Conservation (phyloP, 768 basidiomycete species). For the Mycena alexandri region DNA sequence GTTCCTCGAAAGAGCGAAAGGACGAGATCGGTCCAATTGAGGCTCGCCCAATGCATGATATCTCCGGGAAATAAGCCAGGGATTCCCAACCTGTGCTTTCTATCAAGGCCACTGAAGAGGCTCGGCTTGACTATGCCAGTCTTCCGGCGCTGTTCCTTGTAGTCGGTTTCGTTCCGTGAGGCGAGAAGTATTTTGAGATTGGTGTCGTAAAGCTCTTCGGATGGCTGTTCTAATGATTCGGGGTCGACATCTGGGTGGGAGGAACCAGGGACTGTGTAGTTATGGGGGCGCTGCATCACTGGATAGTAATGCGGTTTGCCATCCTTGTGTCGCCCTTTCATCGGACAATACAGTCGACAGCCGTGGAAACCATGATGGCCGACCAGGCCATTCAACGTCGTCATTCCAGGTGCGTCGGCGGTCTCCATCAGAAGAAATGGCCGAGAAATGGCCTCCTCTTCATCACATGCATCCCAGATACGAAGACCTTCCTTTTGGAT, state of each 20-base stretch:
- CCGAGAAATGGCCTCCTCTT: background rate
- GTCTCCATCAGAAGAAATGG: background rate
- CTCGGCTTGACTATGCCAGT: conserved; percentile 48
- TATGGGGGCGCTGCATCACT: background rate
- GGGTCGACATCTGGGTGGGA: background rate
- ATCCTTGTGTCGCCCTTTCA: background rate
- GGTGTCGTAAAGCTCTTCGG: background rate
- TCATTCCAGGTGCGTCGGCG: no score
- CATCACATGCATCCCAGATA: conserved; percentile 1
- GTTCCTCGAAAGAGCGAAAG: conserved; percentile 42
- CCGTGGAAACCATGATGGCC: background rate
- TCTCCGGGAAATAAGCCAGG: conserved; percentile 45
- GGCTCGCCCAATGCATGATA: conserved; percentile 46
- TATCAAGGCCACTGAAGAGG: conserved; percentile 44
- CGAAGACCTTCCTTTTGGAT: conserved; percentile 25
- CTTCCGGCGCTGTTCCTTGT: conserved; percentile 21
- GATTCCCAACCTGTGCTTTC: conserved; percentile 26
- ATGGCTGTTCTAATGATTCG: background rate
- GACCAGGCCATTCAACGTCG: background rate
- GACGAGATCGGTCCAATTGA: conserved; percentile 49
- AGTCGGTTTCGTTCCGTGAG: conserved; percentile 17
- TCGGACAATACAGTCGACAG: no score
- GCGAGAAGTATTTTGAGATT: background rate
- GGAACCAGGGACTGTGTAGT: no score
- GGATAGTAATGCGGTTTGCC: background rate